phyloP scores from a whole-genome alignment of 805 yeast genomes.

The Candida anglica region DNA sequence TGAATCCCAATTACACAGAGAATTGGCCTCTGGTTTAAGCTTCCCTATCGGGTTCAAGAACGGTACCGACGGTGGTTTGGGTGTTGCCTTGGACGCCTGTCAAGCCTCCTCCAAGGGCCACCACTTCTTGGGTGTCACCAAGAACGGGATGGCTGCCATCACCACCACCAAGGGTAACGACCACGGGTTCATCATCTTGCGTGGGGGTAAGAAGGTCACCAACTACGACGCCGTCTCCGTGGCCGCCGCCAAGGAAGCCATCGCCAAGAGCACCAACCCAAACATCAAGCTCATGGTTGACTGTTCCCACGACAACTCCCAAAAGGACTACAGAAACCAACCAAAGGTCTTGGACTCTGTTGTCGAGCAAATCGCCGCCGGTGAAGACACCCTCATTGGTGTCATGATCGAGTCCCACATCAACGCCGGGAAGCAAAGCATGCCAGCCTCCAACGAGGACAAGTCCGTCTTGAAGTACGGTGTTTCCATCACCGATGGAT shows the following conservation, averaged over 20 bases:
- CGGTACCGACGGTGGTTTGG: conserved; percentile 94
- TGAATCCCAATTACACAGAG: conserved; percentile 97
- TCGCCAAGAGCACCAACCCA: conserved; percentile 45
- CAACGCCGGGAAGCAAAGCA: conserved; percentile 85
- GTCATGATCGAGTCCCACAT: conserved; percentile 94
- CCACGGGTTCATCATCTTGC: conserved; percentile 86
- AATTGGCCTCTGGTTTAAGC: conserved; percentile 94
- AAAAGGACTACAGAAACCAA: conserved; percentile 91
- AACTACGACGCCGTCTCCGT: conserved; percentile 86
- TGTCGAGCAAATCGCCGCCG: conserved; percentile 75
- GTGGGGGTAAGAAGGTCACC: conserved; percentile 95
- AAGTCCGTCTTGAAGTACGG: conserved; percentile 77
- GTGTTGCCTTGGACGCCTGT: conserved; percentile 92
- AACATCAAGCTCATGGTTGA: conserved; percentile 79
- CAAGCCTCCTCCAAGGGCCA: conserved; percentile 89
- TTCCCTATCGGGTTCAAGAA: conserved; percentile 99
- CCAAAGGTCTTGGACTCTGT: conserved; percentile 85
- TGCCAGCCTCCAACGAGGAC: conserved; percentile 52
- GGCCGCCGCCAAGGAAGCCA: conserved; percentile 63
- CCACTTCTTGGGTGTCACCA: conserved; percentile 96
- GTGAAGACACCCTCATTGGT: conserved; percentile 81
- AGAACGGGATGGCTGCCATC: conserved; percentile 95
- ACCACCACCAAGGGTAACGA: conserved; percentile 94
- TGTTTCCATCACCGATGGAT: conserved; percentile 94
- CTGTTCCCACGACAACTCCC: conserved; percentile 97